phyloP scores from a whole-genome alignment of 139 green algal genomes.

The Eudorina sp. region DNA sequence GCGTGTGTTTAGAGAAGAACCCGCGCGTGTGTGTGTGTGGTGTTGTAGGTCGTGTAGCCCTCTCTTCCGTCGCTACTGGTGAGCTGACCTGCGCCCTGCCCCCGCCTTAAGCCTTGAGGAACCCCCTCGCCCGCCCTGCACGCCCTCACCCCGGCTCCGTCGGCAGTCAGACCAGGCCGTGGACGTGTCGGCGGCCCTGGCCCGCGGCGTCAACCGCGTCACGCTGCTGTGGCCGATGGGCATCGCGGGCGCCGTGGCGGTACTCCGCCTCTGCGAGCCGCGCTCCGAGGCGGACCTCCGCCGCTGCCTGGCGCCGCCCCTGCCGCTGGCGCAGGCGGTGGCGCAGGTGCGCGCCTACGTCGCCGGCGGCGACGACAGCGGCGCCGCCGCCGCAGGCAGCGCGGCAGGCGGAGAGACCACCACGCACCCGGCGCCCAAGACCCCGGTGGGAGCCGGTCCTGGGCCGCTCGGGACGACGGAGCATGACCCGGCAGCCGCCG shows the following conservation, averaged over 20 bases:
- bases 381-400: background rate
- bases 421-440: too few species aligned
- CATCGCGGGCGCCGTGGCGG: conserved; percentile 27
- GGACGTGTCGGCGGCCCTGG: background rate
- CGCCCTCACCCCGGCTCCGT: background rate
- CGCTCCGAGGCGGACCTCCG: background rate
- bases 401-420: background rate
- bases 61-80: too few species aligned
- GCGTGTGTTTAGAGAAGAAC: too few species aligned
- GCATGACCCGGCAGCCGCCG: too few species aligned
- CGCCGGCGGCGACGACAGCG: background rate
- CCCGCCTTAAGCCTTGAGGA: too few species aligned
- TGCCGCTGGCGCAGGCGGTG: background rate
- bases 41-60: too few species aligned
- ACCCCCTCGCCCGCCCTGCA: background rate
- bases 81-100: too few species aligned
- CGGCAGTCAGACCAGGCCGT: conserved; percentile 7
- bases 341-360: background rate
- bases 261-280: conserved; percentile 26
- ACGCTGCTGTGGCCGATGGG: conserved; percentile 38
- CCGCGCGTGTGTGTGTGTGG: too few species aligned
- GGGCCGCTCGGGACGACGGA: background rate
- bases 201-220: conserved; percentile 20
- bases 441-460: background rate
- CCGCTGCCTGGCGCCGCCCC: conserved; percentile 24